A percentile compares a stretch with the other conserved stretches of the same genome.
These are phyloP conservation scores for Lachancea dasiensis DNA, from an alignment of 805 yeast genomes.

Conservation along the genomic window DNA sequence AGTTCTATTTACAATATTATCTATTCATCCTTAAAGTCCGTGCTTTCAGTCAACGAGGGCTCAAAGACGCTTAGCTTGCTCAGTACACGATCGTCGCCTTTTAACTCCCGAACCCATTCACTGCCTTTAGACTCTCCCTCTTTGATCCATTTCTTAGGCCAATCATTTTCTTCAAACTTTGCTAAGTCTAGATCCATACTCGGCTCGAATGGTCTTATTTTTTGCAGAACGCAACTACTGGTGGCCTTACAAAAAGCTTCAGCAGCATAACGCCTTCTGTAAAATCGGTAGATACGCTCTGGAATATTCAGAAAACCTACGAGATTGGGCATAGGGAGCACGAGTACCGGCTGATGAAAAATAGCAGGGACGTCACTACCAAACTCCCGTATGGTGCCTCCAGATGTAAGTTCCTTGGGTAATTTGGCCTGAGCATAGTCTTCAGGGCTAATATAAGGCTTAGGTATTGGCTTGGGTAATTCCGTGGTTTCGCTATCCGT, in stretches of 20 bases:
- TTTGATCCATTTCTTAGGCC: constrained; percentile 84
- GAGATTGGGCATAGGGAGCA: constrained; percentile 68
- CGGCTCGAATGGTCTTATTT: constrained; percentile 46
- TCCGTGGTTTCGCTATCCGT: constrained; percentile 14
- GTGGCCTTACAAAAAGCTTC: constrained; percentile 58
- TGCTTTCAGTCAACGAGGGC: constrained; percentile 2
- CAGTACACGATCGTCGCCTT: constrained; percentile 59
- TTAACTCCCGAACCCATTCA: constrained; percentile 82
- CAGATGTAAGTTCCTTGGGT: constrained; percentile 55
- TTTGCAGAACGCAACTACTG: constrained; percentile 46
- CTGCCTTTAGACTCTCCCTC: constrained; percentile 66
- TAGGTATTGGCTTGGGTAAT: constrained; percentile 44
- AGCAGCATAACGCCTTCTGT: constrained; percentile 65
- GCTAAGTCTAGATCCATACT: constrained; percentile 36
- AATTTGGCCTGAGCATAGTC: constrained; percentile 49
- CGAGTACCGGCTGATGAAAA: constrained; percentile 72
- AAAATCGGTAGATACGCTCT: constrained; percentile 67
- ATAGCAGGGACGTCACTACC: constrained; percentile 44
- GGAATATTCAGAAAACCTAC: constrained; percentile 78
- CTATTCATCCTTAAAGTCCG: too few relatives aligned
- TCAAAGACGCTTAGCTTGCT: constrained; percentile 8
- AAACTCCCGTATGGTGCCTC: constrained; percentile 28
- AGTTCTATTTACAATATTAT: too few relatives aligned
- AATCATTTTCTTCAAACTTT: constrained; percentile 56
- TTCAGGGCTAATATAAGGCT: constrained; percentile 56